Evolutionary conservation across 2,329 filamentous ascomycete species (phyloP), one percentile per base, ranked within the genome.

Genomic region (Esteya vermicola): DNA sequence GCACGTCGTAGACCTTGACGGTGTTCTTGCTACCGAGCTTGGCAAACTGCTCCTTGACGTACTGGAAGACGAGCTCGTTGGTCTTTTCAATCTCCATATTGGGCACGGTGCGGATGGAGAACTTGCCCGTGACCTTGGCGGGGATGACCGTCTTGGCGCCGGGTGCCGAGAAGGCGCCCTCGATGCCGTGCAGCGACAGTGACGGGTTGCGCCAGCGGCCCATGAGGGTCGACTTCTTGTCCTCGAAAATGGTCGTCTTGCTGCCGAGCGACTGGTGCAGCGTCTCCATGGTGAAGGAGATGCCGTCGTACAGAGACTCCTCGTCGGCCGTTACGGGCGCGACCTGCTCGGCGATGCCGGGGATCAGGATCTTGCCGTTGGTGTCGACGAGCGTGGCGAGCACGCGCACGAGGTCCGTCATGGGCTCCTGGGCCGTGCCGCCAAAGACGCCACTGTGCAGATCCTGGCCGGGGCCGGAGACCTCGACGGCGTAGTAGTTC

Each of bases 71-170:
- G 33, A 81, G 70, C 56, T 78, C 72, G 64, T 93, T 93, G 54
- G 94, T 93, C 55, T 80, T 76, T 42, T 85, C 78, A 51, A 85
- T 85, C 58, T 95, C 83, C 91, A 98, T 98, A 65, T 98, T 77
- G 39, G 91, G 91, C 19, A 98, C 91, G 27, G 88, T 96, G 51
- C 91, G 80, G 64, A 98, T 95, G 38, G 85, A 93, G 70, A 98
- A 98, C 67, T 98, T 98, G 63, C 91, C 91, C 54, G 81, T 83
- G 43, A 98, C 91, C 70, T 95, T 95, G 54, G 91, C 89, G 4
- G 91, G 91, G 52, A 98, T 98, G 53, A 98, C 91, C 1, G 91
- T 98, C 75, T 98, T 98, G 42, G 88, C 91, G 35, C 91, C 91
- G 6, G 88, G 82, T 2, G 83, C 81, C 33, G 83, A 89, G 68